A percentile compares a stretch with the other conserved stretches of the same genome.
Conservation (phyloP, 2,329 filamentous ascomycete species). For the Trichoderma sp. region DNA sequence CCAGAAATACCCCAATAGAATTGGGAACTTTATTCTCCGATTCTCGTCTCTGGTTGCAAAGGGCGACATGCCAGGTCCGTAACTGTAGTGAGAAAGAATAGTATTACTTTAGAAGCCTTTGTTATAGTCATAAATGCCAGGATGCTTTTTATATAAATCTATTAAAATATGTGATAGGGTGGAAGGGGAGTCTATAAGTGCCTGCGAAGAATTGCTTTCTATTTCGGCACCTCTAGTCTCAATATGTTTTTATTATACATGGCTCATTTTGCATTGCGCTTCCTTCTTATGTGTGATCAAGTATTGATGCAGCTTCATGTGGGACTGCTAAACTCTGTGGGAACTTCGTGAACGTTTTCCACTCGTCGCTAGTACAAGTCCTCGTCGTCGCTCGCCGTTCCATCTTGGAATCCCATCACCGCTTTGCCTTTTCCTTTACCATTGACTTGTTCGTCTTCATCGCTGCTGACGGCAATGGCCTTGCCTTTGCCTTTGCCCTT, state of each 20-base stretch:
- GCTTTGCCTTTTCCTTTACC: constrained; percentile 60
- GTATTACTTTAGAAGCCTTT: background rate
- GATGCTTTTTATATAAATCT: background rate
- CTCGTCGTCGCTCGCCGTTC: constrained; percentile 58
- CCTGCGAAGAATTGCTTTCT: background rate
- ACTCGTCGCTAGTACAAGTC: constrained; percentile 49
- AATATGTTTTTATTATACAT: background rate
- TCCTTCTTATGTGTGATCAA: background rate
- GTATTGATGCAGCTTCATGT: background rate
- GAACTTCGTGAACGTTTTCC: background rate
- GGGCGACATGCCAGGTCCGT: background rate
- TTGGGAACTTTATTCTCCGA: background rate
- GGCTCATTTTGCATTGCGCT: background rate
- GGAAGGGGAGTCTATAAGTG: background rate
- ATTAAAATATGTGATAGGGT: background rate
- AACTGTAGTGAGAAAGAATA: background rate
- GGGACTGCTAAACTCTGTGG: background rate
- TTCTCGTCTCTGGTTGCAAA: background rate
- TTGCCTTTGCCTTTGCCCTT: constrained; percentile 42
- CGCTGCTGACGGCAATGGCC: constrained; percentile 36
- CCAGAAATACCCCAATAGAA: background rate
- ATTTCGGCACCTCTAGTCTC: background rate
- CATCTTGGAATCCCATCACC: constrained; percentile 53
- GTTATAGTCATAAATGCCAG: background rate
- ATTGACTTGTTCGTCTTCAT: constrained; percentile 34